phyloP scores from a whole-genome alignment of 805 yeast genomes.

The Zygosaccharomyces lentus region DNA sequence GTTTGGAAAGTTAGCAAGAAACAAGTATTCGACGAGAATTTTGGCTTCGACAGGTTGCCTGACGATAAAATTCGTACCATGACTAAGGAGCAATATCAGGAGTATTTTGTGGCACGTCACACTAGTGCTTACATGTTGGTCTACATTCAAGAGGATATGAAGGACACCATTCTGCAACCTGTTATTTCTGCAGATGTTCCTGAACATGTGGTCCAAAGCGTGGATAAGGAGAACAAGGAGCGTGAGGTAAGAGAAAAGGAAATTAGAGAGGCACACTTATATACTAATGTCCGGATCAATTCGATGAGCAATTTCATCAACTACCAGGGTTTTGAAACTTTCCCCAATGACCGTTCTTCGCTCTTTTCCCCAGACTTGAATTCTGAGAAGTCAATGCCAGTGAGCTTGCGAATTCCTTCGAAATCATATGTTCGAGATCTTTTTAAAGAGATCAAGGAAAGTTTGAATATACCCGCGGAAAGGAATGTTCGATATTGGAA shows the following conservation, averaged over 20 bases:
- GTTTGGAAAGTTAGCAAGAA: constrained; percentile 81
- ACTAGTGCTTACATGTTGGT: constrained; percentile 98
- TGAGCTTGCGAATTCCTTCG: constrained; percentile 50
- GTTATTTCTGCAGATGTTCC: constrained; percentile 59
- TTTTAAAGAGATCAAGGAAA: constrained; percentile 45
- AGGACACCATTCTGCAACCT: constrained; percentile 55
- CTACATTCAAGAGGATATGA: constrained; percentile 64
- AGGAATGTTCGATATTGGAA: constrained; percentile 54
- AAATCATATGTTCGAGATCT: constrained; percentile 50
- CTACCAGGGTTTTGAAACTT: constrained; percentile 72
- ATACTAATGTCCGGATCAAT: constrained; percentile 53
- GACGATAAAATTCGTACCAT: constrained; percentile 47
- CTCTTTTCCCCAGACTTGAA: constrained; percentile 49
- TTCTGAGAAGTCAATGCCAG: constrained; percentile 44
- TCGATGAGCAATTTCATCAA: constrained; percentile 50
- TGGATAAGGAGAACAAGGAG: constrained; percentile 59
- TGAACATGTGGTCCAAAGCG: constrained; percentile 57
- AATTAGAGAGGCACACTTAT: constrained; percentile 66
- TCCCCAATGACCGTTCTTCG: constrained; percentile 51
- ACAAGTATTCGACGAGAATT: constrained; percentile 89
- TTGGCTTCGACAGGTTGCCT: constrained; percentile 67
- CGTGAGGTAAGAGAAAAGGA: constrained; percentile 52
- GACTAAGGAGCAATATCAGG: constrained; percentile 58
- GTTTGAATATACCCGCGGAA: constrained; percentile 38
- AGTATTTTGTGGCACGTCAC: constrained; percentile 66